Percentiles rank a stretch among this genome's conserved stretches.
phyloP scores from a whole-genome alignment of 148 eudicot species.

The Nepenthes gracilis region DNA sequence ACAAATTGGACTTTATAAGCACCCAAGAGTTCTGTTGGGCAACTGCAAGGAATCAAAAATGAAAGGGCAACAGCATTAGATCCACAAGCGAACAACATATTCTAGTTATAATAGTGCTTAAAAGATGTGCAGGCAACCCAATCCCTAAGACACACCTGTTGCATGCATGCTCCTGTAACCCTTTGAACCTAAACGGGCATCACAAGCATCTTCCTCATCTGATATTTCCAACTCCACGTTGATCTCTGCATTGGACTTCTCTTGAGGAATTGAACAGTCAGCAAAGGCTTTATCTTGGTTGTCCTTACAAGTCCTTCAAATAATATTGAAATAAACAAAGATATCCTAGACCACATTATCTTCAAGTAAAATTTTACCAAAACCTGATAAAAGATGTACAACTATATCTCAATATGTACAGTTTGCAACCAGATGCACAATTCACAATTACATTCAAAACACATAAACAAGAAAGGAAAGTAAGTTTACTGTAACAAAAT shows the following conservation, averaged over 20 bases:
- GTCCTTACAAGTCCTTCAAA: slow-evolving; percentile 82
- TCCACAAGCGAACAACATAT: neutral
- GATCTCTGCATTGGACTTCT: slow-evolving; percentile 80
- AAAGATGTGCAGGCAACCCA: neutral
- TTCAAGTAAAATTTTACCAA: neutral
- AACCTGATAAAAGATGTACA: too few species aligned
- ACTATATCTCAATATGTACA: too few species aligned
- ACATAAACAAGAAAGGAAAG: too few species aligned
- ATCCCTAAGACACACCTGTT: slow-evolving; percentile 36
- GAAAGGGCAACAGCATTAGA: slow-evolving; percentile 2
- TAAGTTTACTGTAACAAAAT: too few species aligned
- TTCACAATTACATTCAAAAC: too few species aligned
- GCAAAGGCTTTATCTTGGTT: slow-evolving; percentile 70
- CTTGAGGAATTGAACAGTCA: slow-evolving; percentile 87
- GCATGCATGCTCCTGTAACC: slow-evolving; percentile 22
- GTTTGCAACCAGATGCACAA: too few species aligned
- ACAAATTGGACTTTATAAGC: slow-evolving; percentile 64
- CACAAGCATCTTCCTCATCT: slow-evolving; percentile 72
- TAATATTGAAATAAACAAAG: slow-evolving; percentile 1
- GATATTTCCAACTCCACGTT: slow-evolving; percentile 90
- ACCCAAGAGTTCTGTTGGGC: slow-evolving; percentile 60
- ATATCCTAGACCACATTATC: neutral
- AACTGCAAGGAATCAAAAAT: slow-evolving; percentile 24
- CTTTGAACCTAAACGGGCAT: slow-evolving; percentile 25
- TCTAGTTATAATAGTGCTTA: neutral